A percentile compares a stretch with the other conserved stretches of the same genome.
Conservation (phyloP, 352 stramenopile genomes). For the Pythium chondricola region DNA sequence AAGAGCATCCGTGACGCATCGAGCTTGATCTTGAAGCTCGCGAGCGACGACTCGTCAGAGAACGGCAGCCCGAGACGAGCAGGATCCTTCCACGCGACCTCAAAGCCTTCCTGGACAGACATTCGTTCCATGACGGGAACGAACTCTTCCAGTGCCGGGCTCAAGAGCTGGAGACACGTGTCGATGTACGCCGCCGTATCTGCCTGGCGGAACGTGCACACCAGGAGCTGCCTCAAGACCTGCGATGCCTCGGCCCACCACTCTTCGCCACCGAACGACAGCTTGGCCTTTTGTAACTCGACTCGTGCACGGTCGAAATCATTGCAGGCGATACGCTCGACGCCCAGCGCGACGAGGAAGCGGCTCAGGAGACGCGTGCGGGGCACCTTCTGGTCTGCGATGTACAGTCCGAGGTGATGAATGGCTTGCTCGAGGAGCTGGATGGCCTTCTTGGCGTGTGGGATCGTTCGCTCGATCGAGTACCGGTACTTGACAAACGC, state of each 20-base stretch:
- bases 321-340: constrained; percentile 58
- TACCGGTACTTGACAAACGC: constrained; percentile 66
- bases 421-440: constrained; percentile 70
- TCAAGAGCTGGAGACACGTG: constrained; percentile 72
- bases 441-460: constrained; percentile 69
- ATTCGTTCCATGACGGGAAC: constrained; percentile 48
- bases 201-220: constrained; percentile 66
- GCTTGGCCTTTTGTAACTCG: constrained; percentile 68
- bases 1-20: constrained; percentile 52
- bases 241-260: constrained; percentile 73
- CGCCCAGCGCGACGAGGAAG: constrained; percentile 63
- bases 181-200: constrained; percentile 74
- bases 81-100: constrained; percentile 57
- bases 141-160: constrained; percentile 63
- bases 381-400: constrained; percentile 54
- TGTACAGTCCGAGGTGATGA: constrained; percentile 63
- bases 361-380: constrained; percentile 71
- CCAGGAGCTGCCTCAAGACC: constrained; percentile 66
- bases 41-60: constrained; percentile 27
- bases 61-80: constrained; percentile 32
- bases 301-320: constrained; percentile 60
- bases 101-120: constrained; percentile 49
- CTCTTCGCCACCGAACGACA: constrained; percentile 47
- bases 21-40: constrained; percentile 37
- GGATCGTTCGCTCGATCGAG: constrained; percentile 45